Base-by-base conservation (phyloP, 1,284 basidiomycete species). In the Ceratorhiza oryzae-sativae region DNA sequence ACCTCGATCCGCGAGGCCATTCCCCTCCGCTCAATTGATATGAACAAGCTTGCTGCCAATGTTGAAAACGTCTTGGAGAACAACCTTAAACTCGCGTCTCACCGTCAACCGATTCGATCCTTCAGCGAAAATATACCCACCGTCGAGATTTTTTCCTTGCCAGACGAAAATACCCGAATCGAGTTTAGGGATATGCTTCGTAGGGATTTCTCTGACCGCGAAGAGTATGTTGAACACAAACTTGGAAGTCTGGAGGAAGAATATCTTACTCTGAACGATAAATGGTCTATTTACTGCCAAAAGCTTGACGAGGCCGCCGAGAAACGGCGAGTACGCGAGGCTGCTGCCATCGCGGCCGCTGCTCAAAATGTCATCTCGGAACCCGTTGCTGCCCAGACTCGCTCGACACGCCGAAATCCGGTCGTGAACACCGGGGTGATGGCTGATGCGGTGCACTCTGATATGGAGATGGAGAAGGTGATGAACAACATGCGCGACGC, bases 401-500 rank as follows among this genome's bases (percentile, higher is more conserved):
- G 92, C 59, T 88, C 90, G 36, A 93, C 91, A n/a, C 85, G 92
- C 41, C 87, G 92, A 36, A 87, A 89, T 13, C 84, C 88, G 48
- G 88, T 90, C 0, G 82, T 81, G 20, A 73, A 67, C 13, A 49
- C 71, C 13, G 76, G 74, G 9, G 74, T 75, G 32, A 84, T 94
- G 74, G 94, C 94, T 25, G 96, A 98, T 80, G 90, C 93, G 6
- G 95, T 97, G 12, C 89, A 94, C 1, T 95, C 95, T 20, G 97
- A 98, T 80, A 86, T 97, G 71, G 97, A 98, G 83, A 96, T 98
- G 87, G 93, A 98, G 78, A 95, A 96, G 81, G 96, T 98, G 78
- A 90, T 98, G 71, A 94, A 94, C 12, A 95, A 90, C 77, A 83
- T 98, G 46, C 95, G 95, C 58, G 93, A 91, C 76, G 94, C 96